Percentiles rank a stretch among this genome's conserved stretches.
phyloP scores from a whole-genome alignment of 257 asterid genomes.

The Solanum chmielewskii region DNA sequence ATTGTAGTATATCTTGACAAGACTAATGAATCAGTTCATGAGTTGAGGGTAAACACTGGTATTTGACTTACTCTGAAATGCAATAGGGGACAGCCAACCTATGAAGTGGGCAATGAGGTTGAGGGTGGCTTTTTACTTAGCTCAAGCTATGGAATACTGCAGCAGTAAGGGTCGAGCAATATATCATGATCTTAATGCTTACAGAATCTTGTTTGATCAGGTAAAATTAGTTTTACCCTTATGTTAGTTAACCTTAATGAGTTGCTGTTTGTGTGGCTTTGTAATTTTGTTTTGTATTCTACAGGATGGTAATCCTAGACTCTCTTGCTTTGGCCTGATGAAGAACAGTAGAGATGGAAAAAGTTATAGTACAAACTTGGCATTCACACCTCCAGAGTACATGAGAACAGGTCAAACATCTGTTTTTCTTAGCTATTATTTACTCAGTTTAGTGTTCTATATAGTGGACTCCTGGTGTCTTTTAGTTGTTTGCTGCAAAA shows the following conservation, averaged over 20 bases:
- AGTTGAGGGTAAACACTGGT: not conserved
- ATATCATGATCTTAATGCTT: conserved; percentile 44
- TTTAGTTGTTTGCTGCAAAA: not conserved
- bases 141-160: conserved; percentile 45
- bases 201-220: conserved; percentile 40
- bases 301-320: conserved; percentile 48
- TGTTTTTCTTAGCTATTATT: not conserved
- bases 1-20: not conserved
- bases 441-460: not conserved
- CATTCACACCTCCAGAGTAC: conserved; percentile 48
- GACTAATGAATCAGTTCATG: not conserved
- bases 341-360: conserved; percentile 49
- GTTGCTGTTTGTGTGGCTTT: not conserved
- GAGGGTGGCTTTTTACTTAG: conserved; percentile 36
- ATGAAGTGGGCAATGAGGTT: conserved; percentile 52
- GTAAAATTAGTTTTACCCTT: conserved; percentile 2
- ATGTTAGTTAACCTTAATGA: not conserved
- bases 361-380: conserved; percentile 43
- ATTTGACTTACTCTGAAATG: conserved; percentile 2
- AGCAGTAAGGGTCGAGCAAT: conserved; percentile 33
- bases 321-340: conserved; percentile 47
- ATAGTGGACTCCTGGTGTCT: not conserved
- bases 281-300: not conserved
- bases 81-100: conserved; percentile 37
- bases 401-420: conserved; percentile 25